Percentiles rank a stretch among this genome's conserved stretches.
These are phyloP conservation scores for Eragrostis tef DNA, from an alignment of 202 grass and related monocot genomes.

Conservation along the genomic window DNA sequence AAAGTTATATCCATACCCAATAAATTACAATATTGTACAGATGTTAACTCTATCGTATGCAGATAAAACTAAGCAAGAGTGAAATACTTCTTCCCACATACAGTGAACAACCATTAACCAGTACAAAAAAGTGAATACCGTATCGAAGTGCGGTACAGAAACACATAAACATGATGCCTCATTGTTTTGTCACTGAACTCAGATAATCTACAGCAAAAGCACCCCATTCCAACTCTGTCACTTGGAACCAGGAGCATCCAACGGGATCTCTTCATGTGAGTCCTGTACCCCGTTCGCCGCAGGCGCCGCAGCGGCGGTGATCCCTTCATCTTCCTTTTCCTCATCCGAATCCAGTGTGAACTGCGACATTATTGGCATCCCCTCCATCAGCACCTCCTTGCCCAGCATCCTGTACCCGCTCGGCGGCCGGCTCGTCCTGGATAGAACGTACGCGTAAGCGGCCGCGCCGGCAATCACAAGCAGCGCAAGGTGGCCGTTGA, in stretches of 20 bases:
- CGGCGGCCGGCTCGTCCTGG: constrained; percentile 7
- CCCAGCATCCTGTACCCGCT: constrained; percentile 66
- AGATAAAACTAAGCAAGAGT: constrained; percentile 26
- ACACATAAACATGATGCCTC: constrained; percentile 34
- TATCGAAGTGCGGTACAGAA: constrained; percentile 41
- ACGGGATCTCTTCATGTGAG: constrained; percentile 48
- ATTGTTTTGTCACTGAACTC: neutral
- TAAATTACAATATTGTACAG: constrained; percentile 52
- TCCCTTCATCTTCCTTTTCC: constrained; percentile 57
- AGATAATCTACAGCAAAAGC: constrained; percentile 33
- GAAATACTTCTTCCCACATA: constrained; percentile 18
- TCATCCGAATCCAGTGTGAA: constrained; percentile 87
- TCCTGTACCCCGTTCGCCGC: constrained; percentile 43
- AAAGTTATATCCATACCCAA: constrained; percentile 35
- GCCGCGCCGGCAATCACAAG: constrained; percentile 58
- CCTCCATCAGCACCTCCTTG: constrained; percentile 88
- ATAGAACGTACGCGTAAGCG: constrained; percentile 45
- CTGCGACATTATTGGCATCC: constrained; percentile 42
- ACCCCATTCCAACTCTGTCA: constrained; percentile 24
- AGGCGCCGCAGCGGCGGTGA: constrained; percentile 8
- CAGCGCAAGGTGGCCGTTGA: constrained; percentile 88
- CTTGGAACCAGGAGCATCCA: constrained; percentile 51
- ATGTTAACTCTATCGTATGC: constrained; percentile 43
- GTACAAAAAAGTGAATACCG: constrained; percentile 18
- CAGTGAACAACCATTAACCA: constrained; percentile 29